Conservation (phyloP, 805 yeast genomes). For the Monosporozyma solicola region DNA sequence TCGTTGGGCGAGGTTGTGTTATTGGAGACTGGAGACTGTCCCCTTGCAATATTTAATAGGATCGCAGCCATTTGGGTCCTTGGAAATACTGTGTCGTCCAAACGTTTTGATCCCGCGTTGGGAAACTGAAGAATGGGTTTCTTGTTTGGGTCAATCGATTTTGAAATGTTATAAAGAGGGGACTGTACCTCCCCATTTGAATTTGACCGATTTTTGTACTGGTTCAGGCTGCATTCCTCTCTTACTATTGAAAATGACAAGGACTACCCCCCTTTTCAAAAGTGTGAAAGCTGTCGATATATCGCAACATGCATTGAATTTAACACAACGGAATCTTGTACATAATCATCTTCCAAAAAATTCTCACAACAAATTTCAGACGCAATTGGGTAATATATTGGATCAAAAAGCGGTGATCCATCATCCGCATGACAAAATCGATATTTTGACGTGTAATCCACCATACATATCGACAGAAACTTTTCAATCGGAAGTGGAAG, state of each 20-base stretch:
- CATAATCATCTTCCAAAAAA: neutral
- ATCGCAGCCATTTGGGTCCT: slow-evolving; percentile 73
- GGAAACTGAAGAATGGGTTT: slow-evolving; percentile 92
- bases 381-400: neutral
- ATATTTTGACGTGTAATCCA: slow-evolving; percentile 75
- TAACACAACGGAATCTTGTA: slow-evolving; percentile 17
- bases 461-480: slow-evolving; percentile 54
- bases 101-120: slow-evolving; percentile 83
- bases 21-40: slow-evolving; percentile 39
- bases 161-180: neutral
- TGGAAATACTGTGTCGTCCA: slow-evolving; percentile 49
- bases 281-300: slow-evolving; percentile 46
- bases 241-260: neutral
- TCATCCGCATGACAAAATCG: slow-evolving; percentile 20
- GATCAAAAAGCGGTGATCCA: neutral
- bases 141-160: slow-evolving; percentile 29
- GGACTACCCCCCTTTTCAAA: neutral
- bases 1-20: slow-evolving; percentile 37
- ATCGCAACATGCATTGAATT: slow-evolving; percentile 40
- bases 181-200: slow-evolving; percentile 2
- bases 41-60: slow-evolving; percentile 86
- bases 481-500: slow-evolving; percentile 38
- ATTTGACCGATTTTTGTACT: slow-evolving; percentile 64
- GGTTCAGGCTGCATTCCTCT: slow-evolving; percentile 86
- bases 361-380: neutral